Percentiles rank a stretch among this genome's conserved stretches.
Evolutionary conservation across 805 yeast genomes (phyloP).

Genomic region (Candida saitoana): DNA sequence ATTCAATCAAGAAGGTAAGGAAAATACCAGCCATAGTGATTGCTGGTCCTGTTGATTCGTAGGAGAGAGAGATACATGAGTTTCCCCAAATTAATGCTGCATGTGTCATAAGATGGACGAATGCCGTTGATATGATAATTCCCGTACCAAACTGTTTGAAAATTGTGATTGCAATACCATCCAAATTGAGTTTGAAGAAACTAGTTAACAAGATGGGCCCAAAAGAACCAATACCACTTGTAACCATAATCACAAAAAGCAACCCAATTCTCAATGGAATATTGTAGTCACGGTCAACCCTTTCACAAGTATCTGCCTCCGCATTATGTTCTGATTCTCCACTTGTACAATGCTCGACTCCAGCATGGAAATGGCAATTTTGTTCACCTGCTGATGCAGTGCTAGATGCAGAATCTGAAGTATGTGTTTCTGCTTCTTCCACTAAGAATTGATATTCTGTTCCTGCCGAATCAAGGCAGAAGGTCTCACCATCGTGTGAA

Average conservation of each 20-base stretch:
- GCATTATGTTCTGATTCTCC: slow-evolving; percentile 9
- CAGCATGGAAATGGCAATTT: slow-evolving; percentile 31
- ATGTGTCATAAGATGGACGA: slow-evolving; percentile 28
- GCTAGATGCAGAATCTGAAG: slow-evolving; percentile 1
- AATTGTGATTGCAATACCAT: slow-evolving; percentile 10
- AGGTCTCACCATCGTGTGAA: slow-evolving; percentile 14
- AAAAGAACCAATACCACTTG: slow-evolving; percentile 30
- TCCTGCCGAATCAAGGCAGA: slow-evolving; percentile 13
- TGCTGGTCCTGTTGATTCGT: slow-evolving; percentile 24
- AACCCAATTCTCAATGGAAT: slow-evolving; percentile 26
- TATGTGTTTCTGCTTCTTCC: slow-evolving; percentile 3
- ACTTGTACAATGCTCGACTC: slow-evolving; percentile 27
- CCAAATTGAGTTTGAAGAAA: slow-evolving; percentile 13
- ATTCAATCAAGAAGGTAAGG: slow-evolving; percentile 22
- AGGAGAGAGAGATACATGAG: slow-evolving; percentile 19
- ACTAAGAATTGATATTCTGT: slow-evolving; percentile 15
- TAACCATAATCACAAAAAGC: slow-evolving; percentile 30
- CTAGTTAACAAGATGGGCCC: slow-evolving; percentile 26
- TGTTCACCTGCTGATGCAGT: slow-evolving; percentile 1
- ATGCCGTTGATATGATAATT: slow-evolving; percentile 28
- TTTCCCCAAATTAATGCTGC: slow-evolving; percentile 25
- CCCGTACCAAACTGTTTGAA: slow-evolving; percentile 29
- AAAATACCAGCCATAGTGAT: slow-evolving; percentile 28
- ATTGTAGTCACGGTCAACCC: slow-evolving; percentile 24
- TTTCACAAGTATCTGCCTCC: slow-evolving; percentile 15